These are phyloP conservation scores for Fragaria ananassa DNA, from an alignment of 306 rosid species.

Conservation along the genomic window DNA sequence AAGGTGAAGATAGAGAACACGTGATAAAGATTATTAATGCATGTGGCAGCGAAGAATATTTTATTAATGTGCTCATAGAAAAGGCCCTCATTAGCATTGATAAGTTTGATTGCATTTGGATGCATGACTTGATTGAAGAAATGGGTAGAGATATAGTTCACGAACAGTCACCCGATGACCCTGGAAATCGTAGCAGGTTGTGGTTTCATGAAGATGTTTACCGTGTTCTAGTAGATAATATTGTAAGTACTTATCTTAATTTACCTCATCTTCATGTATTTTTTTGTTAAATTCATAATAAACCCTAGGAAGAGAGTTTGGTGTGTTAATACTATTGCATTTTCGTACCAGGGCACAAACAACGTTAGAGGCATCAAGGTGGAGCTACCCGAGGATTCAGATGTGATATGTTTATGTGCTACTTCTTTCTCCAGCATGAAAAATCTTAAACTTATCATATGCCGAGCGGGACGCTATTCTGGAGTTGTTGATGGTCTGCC, in stretches of 20 bases:
- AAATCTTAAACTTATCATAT: background rate
- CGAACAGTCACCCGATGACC: conserved; percentile 6
- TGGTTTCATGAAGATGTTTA: conserved; percentile 34
- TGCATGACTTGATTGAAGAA: conserved; percentile 42
- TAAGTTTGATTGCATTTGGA: background rate
- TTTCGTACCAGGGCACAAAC: conserved; percentile 15
- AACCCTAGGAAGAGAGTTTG: no score
- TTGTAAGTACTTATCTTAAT: background rate
- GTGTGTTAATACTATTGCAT: conserved; percentile 16
- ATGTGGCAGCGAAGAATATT: background rate
- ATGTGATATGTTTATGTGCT: background rate
- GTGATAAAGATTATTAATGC: conserved; percentile 29
- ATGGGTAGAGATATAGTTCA: conserved; percentile 36
- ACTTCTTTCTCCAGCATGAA: conserved; percentile 5
- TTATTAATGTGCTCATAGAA: conserved; percentile 18
- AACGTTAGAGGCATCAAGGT: background rate
- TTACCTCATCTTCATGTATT: no score
- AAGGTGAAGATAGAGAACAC: background rate
- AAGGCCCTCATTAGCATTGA: conserved; percentile 17
- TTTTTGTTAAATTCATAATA: no score
- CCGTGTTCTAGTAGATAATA: background rate
- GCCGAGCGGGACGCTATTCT: conserved; percentile 19
- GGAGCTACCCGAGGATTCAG: no score
- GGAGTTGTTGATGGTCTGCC: conserved; percentile 28
- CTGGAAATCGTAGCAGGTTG: conserved; percentile 25